A percentile compares a stretch with the other conserved stretches of the same genome.
Conservation (phyloP, 2,329 filamentous ascomycete genomes). For the Juglanconis juglandina region DNA sequence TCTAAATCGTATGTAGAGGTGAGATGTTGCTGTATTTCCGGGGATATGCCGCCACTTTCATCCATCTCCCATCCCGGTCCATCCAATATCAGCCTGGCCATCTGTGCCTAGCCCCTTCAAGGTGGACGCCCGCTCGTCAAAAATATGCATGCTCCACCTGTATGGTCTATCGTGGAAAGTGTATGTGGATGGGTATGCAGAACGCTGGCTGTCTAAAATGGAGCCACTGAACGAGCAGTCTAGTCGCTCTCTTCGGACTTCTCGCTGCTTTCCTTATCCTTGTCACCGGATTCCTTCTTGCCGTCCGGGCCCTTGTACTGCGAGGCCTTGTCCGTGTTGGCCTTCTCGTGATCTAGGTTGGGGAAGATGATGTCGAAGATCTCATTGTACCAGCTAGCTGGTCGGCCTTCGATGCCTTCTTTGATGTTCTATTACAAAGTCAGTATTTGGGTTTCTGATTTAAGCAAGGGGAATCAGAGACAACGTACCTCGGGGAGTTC, state of each 20-base stretch:
- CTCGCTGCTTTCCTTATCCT: conserved; percentile 48
- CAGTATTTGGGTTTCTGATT: conserved; percentile 1
- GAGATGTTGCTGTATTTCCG: background rate
- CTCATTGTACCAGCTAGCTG: conserved; percentile 90
- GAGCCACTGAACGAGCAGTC: background rate
- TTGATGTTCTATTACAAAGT: conserved; percentile 79
- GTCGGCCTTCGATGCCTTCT: conserved; percentile 85
- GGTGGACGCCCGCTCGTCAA: background rate
- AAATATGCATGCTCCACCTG: background rate
- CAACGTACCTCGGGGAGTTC: conserved; percentile 87
- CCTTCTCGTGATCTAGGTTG: conserved; percentile 67
- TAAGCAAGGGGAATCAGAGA: background rate
- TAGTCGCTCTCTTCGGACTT: conserved; percentile 45
- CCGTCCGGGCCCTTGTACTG: conserved; percentile 50
- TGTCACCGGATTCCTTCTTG: conserved; percentile 45
- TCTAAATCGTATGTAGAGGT: background rate
- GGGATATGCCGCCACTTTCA: background rate
- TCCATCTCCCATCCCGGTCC: background rate
- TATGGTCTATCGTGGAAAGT: background rate
- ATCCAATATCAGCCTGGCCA: background rate
- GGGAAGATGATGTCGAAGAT: conserved; percentile 92
- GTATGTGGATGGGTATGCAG: background rate
- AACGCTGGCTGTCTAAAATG: background rate
- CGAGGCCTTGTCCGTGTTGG: conserved; percentile 68
- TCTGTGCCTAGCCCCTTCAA: background rate